These are phyloP conservation scores for Diaporthe helianthi DNA, from an alignment of 2,329 filamentous ascomycete genomes.

Conservation along the genomic window DNA sequence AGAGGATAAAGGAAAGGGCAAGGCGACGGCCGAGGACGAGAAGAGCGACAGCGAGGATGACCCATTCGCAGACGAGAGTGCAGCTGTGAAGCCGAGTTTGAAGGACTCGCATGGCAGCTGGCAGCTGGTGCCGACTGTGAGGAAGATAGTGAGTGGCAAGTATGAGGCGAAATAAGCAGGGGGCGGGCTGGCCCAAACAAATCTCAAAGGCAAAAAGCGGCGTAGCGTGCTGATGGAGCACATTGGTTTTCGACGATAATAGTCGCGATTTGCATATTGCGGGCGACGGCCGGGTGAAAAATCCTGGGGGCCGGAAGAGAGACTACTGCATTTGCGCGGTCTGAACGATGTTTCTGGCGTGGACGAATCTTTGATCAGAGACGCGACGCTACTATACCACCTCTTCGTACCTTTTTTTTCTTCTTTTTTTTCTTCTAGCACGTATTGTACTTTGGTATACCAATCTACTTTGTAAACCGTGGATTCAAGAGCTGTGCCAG, in stretches of 20 bases:
- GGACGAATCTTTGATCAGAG: constrained; percentile 4
- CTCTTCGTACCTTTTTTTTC: constrained; percentile 18
- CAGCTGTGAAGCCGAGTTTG: constrained; percentile 40
- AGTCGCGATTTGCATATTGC: constrained; percentile 10
- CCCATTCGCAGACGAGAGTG: constrained; percentile 72
- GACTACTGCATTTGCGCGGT: constrained; percentile 21
- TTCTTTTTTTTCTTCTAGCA: too few relatives aligned
- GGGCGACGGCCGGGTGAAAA: not conserved
- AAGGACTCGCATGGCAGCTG: constrained; percentile 53
- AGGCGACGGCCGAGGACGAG: constrained; percentile 51
- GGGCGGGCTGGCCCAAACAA: not conserved
- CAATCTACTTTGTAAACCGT: constrained; percentile 19
- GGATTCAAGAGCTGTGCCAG: not conserved
- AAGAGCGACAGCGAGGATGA: constrained; percentile 55
- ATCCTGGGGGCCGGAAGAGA: not conserved
- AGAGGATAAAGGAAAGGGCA: constrained; percentile 59
- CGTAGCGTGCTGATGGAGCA: not conserved
- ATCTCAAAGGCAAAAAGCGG: not conserved
- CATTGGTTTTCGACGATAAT: constrained; percentile 17
- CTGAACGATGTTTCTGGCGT: constrained; percentile 9
- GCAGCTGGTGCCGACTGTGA: constrained; percentile 69
- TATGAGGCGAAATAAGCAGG: constrained; percentile 65
- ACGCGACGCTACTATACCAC: constrained; percentile 24
- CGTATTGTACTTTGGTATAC: constrained; percentile 19
- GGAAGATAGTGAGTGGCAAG: constrained; percentile 76